phyloP scores from a whole-genome alignment of 139 green algal species.

The Trebouxia sp. region DNA sequence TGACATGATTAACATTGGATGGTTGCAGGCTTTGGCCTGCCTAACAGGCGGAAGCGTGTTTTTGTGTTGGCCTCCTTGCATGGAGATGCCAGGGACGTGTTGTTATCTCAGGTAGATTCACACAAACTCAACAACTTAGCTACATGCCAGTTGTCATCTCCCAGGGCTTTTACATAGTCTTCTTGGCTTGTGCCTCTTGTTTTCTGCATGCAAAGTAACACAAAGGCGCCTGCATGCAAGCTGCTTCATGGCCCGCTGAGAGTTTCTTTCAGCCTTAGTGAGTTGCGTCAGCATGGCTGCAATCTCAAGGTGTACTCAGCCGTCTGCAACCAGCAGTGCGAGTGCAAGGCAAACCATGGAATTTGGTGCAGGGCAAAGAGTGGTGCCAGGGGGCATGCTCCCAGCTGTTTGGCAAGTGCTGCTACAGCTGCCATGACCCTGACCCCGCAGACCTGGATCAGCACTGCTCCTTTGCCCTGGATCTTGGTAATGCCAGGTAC shows the following conservation, averaged over 20 bases:
- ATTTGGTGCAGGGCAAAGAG: slow-evolving; percentile 49
- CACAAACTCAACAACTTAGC: no score
- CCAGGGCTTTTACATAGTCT: neutral
- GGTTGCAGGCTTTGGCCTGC: slow-evolving; percentile 81
- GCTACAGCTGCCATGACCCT: slow-evolving; percentile 72
- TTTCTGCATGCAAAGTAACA: no score
- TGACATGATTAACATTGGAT: no score
- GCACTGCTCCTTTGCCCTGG: slow-evolving; percentile 66
- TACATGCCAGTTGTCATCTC: neutral
- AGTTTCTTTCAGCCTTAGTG: no score
- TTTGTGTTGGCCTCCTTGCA: slow-evolving; percentile 85
- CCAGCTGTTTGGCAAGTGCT: slow-evolving; percentile 45
- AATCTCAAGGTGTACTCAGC: no score
- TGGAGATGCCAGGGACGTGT: slow-evolving; percentile 84
- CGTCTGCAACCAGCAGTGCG: no score
- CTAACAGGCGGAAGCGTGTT: slow-evolving; percentile 76
- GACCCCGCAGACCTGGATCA: slow-evolving; percentile 31
- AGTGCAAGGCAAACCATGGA: no score
- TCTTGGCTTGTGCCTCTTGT: neutral
- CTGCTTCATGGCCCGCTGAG: no score
- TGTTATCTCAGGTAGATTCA: slow-evolving; percentile 60
- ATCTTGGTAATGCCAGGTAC: slow-evolving; percentile 82
- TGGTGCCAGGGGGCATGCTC: slow-evolving; percentile 64
- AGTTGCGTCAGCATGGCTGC: no score
- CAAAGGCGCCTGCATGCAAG: no score